Percentiles rank a stretch among this genome's conserved stretches.
phyloP scores from a whole-genome alignment of 2,329 filamentous ascomycete species.

The Akanthomyces lecanii region DNA sequence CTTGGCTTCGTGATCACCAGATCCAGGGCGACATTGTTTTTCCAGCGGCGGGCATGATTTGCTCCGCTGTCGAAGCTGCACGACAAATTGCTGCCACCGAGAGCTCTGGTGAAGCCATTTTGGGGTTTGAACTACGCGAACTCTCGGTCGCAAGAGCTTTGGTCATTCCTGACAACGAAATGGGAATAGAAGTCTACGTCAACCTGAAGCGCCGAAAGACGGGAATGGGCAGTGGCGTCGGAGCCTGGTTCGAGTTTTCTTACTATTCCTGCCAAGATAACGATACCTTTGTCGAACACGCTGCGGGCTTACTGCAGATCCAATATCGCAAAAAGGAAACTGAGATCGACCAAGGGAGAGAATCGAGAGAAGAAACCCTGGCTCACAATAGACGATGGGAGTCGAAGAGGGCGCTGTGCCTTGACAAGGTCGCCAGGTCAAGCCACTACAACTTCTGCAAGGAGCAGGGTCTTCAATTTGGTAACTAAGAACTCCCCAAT shows the following conservation, averaged over 20 bases:
- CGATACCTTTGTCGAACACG: background rate
- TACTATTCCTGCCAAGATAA: background rate
- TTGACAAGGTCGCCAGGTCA: too few relatives aligned
- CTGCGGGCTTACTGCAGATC: background rate
- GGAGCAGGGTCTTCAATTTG: too few relatives aligned
- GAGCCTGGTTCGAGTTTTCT: background rate
- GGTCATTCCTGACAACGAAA: background rate
- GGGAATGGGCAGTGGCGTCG: too few relatives aligned
- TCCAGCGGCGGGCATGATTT: conserved; percentile 46
- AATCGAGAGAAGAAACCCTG: background rate
- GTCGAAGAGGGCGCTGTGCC: too few relatives aligned
- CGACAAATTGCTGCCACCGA: conserved; percentile 29
- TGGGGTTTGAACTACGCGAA: background rate
- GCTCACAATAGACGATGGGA: background rate
- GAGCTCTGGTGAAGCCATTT: background rate
- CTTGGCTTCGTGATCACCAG: conserved; percentile 49
- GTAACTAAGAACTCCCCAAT: too few relatives aligned
- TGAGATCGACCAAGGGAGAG: background rate
- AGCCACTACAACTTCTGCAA: too few relatives aligned
- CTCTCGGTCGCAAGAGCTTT: background rate
- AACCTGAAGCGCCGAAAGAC: too few relatives aligned
- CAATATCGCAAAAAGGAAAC: background rate
- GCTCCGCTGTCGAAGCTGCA: conserved; percentile 45
- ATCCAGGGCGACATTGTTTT: conserved; percentile 48
- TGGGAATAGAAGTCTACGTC: background rate